Percentiles rank a stretch among this genome's conserved stretches.
phyloP scores from a whole-genome alignment of 2,329 filamentous ascomycete species.

The Nemania sp. region DNA sequence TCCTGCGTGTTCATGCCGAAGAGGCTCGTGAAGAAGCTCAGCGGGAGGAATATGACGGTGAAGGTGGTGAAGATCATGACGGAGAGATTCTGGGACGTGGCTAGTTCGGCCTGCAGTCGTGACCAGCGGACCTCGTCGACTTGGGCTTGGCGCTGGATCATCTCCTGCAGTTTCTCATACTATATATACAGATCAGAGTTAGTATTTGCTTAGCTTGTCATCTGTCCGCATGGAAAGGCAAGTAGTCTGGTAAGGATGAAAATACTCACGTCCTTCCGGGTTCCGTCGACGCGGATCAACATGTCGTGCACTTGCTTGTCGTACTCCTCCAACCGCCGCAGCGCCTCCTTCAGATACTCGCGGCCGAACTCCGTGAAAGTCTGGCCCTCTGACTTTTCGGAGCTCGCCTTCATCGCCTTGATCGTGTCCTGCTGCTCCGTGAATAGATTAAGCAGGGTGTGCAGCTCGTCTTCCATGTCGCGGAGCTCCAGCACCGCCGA shows the following conservation, averaged over 20 bases:
- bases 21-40: slow-evolving; percentile 67
- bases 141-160: slow-evolving; percentile 69
- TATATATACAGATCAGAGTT: slow-evolving; percentile 25
- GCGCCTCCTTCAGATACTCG: slow-evolving; percentile 57
- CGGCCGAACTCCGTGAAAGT: slow-evolving; percentile 52
- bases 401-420: slow-evolving; percentile 51
- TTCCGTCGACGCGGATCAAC: slow-evolving; percentile 60
- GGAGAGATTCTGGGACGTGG: slow-evolving; percentile 63
- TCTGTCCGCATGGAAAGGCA: not conserved
- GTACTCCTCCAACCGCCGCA: slow-evolving; percentile 59
- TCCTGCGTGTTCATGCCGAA: slow-evolving; percentile 69
- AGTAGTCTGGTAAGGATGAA: not conserved
- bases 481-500: slow-evolving; percentile 65
- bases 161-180: slow-evolving; percentile 68
- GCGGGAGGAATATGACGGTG: slow-evolving; percentile 65
- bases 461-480: slow-evolving; percentile 67
- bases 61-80: slow-evolving; percentile 70
- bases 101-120: slow-evolving; percentile 64
- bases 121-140: slow-evolving; percentile 68
- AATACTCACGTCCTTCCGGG: slow-evolving; percentile 57
- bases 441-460: slow-evolving; percentile 60
- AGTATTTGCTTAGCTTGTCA: not conserved
- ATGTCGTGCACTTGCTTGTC: slow-evolving; percentile 59
- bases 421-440: slow-evolving; percentile 59
- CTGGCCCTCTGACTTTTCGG: slow-evolving; percentile 47